phyloP scores from a whole-genome alignment of 1,284 basidiomycete species.

The Trametes sp. region DNA sequence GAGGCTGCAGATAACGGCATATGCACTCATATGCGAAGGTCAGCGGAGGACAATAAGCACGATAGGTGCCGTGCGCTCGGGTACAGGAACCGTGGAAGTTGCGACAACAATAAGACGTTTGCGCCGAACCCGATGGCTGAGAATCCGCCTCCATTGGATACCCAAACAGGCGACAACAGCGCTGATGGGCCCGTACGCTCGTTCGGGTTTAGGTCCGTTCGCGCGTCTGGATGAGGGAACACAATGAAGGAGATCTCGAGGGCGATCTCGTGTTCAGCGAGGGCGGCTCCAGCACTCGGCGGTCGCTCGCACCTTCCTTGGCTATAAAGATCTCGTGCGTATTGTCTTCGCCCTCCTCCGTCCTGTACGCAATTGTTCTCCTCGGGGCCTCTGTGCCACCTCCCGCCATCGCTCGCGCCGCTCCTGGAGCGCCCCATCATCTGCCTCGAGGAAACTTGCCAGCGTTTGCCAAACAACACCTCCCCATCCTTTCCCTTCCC shows the following conservation, averaged over 20 bases:
- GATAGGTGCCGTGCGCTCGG: slow-evolving; percentile 45
- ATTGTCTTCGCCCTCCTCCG: slow-evolving; percentile 69
- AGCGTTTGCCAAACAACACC: slow-evolving; percentile 40
- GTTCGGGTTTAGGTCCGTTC: slow-evolving; percentile 49
- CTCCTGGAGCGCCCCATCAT: slow-evolving; percentile 42
- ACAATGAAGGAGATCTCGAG: slow-evolving; percentile 50
- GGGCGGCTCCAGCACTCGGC: slow-evolving; percentile 50
- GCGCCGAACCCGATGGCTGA: slow-evolving; percentile 39
- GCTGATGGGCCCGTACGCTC: slow-evolving; percentile 31
- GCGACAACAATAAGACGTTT: slow-evolving; percentile 53
- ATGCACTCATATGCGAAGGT: slow-evolving; percentile 36
- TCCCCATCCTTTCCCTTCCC: slow-evolving; percentile 34
- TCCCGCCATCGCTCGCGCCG: slow-evolving; percentile 40
- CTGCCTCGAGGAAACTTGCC: slow-evolving; percentile 42
- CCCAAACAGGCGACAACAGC: slow-evolving; percentile 47
- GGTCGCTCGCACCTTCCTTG: slow-evolving; percentile 46
- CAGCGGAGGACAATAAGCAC: slow-evolving; percentile 43
- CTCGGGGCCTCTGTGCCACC: slow-evolving; percentile 46
- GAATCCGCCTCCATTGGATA: slow-evolving; percentile 44
- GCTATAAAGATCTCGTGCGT: slow-evolving; percentile 70
- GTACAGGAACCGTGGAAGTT: slow-evolving; percentile 38
- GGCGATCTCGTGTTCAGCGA: slow-evolving; percentile 46
- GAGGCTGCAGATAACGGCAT: slow-evolving; percentile 40
- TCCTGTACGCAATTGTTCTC: slow-evolving; percentile 70
- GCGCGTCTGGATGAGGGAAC: slow-evolving; percentile 44